These are phyloP conservation scores for Forsythia suspensa DNA, from an alignment of 257 asterid species.

Conservation along the genomic window DNA sequence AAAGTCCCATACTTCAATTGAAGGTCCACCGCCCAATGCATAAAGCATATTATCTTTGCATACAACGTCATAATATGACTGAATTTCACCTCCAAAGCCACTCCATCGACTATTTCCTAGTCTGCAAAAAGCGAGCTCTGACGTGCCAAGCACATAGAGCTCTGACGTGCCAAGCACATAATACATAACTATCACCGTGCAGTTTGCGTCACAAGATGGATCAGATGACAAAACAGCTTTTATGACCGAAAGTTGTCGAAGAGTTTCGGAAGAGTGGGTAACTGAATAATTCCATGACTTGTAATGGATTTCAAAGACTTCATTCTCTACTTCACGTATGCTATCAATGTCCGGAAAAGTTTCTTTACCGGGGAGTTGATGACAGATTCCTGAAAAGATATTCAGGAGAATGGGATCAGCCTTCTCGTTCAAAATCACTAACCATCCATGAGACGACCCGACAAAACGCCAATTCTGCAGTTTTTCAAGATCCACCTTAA, in stretches of 20 bases:
- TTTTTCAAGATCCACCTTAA: neutral
- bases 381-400: neutral
- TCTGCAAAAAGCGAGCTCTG: neutral
- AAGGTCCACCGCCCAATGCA: neutral
- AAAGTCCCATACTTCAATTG: conserved; percentile 31
- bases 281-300: neutral
- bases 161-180: neutral
- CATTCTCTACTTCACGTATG: neutral
- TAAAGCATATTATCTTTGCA: neutral
- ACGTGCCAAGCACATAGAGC: neutral
- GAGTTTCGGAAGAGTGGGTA: neutral
- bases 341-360: neutral
- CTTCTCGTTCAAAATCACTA: conserved; percentile 5
- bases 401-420: neutral
- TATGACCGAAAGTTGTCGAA: neutral
- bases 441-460: conserved; percentile 24
- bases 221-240: neutral
- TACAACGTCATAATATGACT: neutral
- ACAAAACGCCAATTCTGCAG: neutral
- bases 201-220: neutral
- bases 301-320: neutral
- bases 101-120: conserved; percentile 2
- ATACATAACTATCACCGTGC: neutral
- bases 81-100: neutral
- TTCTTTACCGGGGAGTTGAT: conserved; percentile 9